Conservation (phyloP, 805 yeast species). For the Jamesozyma jinghongensis region DNA sequence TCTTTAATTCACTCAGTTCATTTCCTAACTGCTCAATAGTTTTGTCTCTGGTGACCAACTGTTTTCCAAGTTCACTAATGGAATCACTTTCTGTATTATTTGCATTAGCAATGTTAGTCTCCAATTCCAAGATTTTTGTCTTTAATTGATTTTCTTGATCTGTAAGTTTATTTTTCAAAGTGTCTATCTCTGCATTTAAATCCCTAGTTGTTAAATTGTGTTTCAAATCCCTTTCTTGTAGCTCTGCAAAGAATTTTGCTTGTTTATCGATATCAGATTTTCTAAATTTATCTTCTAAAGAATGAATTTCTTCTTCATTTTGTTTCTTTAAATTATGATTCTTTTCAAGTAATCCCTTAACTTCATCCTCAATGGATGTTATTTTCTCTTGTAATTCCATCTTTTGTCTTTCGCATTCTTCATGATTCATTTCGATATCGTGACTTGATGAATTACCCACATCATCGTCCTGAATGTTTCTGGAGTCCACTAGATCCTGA, state of each 20-base stretch:
- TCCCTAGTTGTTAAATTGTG: neutral
- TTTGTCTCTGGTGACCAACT: neutral
- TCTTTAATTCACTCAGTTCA: neutral
- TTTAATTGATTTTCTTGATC: neutral
- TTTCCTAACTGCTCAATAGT: neutral
- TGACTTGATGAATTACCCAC: neutral
- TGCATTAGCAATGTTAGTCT: neutral
- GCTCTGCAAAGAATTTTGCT: no score
- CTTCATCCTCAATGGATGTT: conserved; percentile 2
- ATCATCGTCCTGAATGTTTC: conserved; percentile 1
- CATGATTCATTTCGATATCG: neutral
- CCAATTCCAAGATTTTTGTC: neutral
- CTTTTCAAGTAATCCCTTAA: conserved; percentile 6
- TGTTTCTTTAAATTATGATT: conserved; percentile 4
- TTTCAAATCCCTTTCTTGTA: neutral
- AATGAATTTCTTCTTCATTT: conserved; percentile 1
- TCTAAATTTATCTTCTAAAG: conserved; percentile 1
- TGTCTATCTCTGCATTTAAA: neutral
- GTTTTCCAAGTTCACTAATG: neutral
- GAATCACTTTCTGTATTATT: neutral
- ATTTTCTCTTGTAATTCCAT: conserved; percentile 1
- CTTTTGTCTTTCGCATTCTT: conserved; percentile 3
- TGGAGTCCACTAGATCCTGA: conserved; percentile 1
- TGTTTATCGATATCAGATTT: neutral
- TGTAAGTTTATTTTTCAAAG: neutral